Base-by-base conservation (phyloP, 2,329 filamentous ascomycete species). In the Penicillium sp. region DNA sequence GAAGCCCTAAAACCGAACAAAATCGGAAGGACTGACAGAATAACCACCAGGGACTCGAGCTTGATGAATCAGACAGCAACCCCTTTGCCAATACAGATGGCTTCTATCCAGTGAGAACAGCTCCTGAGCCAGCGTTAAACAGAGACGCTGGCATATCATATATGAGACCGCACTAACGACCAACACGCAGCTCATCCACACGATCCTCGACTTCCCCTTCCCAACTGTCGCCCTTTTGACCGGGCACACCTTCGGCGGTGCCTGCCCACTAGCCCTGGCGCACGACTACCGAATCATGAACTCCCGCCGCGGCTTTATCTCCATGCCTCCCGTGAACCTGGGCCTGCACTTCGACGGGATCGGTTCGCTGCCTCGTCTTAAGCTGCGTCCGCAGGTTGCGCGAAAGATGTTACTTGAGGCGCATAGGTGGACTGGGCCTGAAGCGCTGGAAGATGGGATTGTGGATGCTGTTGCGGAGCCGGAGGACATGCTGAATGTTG, bases 261-360 rank as follows among this genome's bases (percentile, higher is more conserved):
- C 73, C 6, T 77, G 76, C 46, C 78, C 77, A n/a, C 74, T 80
- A 42, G 75, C 76, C 0, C 63, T 80, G 6, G 70, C 71, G 31
- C 77, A 79, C 53, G 78, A 80, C 62, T 80, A 79, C 62, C 72
- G 78, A 13, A 60, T 75, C 44, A 79, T 79, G 77, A 80, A 79
- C 61, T 68, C 67, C 41, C 66, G 72, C 45, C 72, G 77, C 16
- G 78, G 78, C 35, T 80, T 77, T 64, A 66, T 80, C 50, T 77
- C 68, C 53, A 79, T 80, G 77, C 81, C 81, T 0, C 80, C 81
- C 0, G 79, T 83, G 0, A 75, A 83, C 52, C 73, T 83, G 1
- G 81, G 81, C 6, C 68, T 83, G 29, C 79, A 82, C 59, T 83
- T 83, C 56, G 78, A 79, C 15, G 81, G 81, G 10, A 82, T 83